Conservation (phyloP, 164 flowering plant species). For the Dillenia turbinata region DNA sequence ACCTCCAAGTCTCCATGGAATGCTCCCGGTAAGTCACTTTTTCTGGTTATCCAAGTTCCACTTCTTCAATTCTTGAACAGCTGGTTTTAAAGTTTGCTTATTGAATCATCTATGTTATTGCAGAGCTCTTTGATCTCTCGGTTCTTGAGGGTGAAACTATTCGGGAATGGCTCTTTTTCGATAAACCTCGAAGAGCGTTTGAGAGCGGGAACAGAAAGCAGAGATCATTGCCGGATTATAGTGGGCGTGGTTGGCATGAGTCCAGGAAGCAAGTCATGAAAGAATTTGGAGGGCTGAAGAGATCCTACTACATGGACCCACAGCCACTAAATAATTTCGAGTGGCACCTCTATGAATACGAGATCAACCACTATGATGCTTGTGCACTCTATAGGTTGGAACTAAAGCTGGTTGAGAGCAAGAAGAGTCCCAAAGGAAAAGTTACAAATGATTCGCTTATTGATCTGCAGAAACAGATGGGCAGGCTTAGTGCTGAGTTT, state of each 20-base stretch:
- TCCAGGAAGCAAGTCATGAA: conserved; percentile 96
- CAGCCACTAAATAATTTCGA: conserved; percentile 75
- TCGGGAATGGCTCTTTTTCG: conserved; percentile 98
- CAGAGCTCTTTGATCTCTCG: conserved; percentile 90
- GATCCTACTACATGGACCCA: conserved; percentile 99
- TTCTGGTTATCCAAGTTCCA: neutral
- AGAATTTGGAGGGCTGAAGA: conserved; percentile 84
- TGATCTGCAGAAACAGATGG: conserved; percentile 94
- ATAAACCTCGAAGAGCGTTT: conserved; percentile 97
- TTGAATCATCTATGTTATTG: conserved; percentile 15
- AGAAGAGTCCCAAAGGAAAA: conserved; percentile 76
- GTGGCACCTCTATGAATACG: conserved; percentile 98
- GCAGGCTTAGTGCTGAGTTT: conserved; percentile 78
- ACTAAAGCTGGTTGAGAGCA: conserved; percentile 80
- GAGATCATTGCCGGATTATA: conserved; percentile 94
- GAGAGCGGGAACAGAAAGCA: conserved; percentile 98
- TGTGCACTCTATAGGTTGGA: conserved; percentile 92
- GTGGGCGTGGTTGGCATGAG: conserved; percentile 99
- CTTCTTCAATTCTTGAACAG: neutral
- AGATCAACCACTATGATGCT: conserved; percentile 77
- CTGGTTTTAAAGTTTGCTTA: neutral
- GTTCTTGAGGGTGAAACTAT: conserved; percentile 86
- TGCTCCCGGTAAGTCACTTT: conserved; percentile 74
- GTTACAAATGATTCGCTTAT: conserved; percentile 63
- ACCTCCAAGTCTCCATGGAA: conserved; percentile 99